A percentile compares a stretch with the other conserved stretches of the same genome.
phyloP scores from a whole-genome alignment of 2,329 filamentous ascomycete species.

The Talaromyces sp. region DNA sequence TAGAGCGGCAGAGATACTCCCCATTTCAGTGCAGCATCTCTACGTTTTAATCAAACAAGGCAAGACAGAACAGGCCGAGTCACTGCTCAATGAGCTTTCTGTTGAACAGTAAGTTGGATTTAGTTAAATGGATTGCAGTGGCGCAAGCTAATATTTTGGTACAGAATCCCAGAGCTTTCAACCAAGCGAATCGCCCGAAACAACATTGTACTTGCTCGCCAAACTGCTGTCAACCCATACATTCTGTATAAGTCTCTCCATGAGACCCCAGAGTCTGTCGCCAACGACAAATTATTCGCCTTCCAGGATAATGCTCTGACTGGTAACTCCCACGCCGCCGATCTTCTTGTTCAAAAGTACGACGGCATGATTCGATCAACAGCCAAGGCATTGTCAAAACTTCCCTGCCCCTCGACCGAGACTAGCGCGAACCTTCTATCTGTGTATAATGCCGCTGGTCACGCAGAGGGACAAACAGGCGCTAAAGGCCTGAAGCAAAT shows the following conservation, averaged over 20 bases:
- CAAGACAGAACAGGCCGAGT: constrained; percentile 58
- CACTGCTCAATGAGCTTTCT: constrained; percentile 54
- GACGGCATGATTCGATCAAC: constrained; percentile 61
- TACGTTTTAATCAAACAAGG: constrained; percentile 61
- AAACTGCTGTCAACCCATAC: constrained; percentile 58
- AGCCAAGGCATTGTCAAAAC: constrained; percentile 51
- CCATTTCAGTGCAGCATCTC: constrained; percentile 63
- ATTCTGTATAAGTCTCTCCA: constrained; percentile 60
- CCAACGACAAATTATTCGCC: constrained; percentile 60
- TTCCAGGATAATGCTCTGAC: constrained; percentile 59
- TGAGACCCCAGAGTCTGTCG: constrained; percentile 47
- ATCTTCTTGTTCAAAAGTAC: constrained; percentile 63
- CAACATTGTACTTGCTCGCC: constrained; percentile 56
- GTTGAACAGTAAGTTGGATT: constrained; percentile 49
- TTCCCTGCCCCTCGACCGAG: constrained; percentile 53
- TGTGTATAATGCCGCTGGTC: constrained; percentile 73
- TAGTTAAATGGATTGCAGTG: neutral
- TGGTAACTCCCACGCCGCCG: constrained; percentile 59
- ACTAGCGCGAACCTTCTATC: constrained; percentile 59
- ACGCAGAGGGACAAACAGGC: constrained; percentile 60
- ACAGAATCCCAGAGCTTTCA: constrained; percentile 59
- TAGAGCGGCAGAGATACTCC: constrained; percentile 61
- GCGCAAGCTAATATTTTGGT: constrained; percentile 10
- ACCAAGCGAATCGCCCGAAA: constrained; percentile 64
- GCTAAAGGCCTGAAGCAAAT: constrained; percentile 72